phyloP scores from a whole-genome alignment of 768 basidiomycete genomes.

The Macrolepiota fuliginosa region DNA sequence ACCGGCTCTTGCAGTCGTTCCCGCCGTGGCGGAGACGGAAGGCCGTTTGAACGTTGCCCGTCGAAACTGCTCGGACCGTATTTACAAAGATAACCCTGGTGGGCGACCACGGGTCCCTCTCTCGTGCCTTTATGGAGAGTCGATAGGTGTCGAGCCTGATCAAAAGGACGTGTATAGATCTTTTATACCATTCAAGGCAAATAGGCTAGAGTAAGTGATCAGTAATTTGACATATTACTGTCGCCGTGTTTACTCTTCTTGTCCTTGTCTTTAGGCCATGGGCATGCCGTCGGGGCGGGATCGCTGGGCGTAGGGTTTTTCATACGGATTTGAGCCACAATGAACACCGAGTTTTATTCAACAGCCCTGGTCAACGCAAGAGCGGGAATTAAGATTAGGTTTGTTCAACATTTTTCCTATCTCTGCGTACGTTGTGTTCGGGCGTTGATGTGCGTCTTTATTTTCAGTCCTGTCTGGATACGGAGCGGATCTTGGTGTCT shows the following conservation, averaged over 20 bases:
- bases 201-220: neutral
- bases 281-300: neutral
- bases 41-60: neutral
- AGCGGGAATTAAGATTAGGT: neutral
- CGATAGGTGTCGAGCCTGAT: neutral
- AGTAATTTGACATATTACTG: neutral
- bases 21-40: neutral
- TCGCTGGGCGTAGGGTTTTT: neutral
- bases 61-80: neutral
- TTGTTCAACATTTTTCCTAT: neutral
- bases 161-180: neutral
- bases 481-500: constrained; percentile 11
- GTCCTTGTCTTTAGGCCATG: neutral
- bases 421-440: neutral
- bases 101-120: neutral
- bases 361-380: neutral
- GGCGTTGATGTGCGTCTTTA: neutral
- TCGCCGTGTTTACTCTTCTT: neutral
- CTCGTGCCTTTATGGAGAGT: neutral
- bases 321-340: neutral
- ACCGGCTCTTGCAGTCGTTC: neutral
- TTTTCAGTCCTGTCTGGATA: neutral
- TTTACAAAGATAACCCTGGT: neutral
- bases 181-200: neutral
- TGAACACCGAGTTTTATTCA: neutral